Conservation (phyloP, 371 early-diverging fungal genomes). For the Fennellomyces sp. region DNA sequence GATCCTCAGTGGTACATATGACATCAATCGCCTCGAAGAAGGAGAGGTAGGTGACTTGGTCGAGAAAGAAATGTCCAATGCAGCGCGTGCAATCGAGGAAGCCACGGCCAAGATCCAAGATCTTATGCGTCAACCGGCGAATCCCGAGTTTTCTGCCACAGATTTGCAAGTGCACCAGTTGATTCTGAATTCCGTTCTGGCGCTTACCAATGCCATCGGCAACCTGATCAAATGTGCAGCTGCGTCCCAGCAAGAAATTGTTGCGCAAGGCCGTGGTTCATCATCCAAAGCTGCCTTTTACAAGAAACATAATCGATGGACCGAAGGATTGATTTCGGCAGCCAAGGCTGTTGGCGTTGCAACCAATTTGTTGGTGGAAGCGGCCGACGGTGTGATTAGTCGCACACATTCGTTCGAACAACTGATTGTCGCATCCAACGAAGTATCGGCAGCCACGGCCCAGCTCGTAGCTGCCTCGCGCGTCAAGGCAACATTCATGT, state of each 20-base stretch:
- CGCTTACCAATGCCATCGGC: slow-evolving; percentile 93
- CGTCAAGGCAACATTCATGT: slow-evolving; percentile 91
- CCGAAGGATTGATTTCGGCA: slow-evolving; percentile 97
- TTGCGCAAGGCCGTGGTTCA: slow-evolving; percentile 88
- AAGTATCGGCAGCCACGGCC: slow-evolving; percentile 94
- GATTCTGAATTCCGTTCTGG: slow-evolving; percentile 88
- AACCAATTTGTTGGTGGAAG: slow-evolving; percentile 90
- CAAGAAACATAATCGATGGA: slow-evolving; percentile 99
- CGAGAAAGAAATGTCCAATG: slow-evolving; percentile 91
- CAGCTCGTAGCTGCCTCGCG: slow-evolving; percentile 97
- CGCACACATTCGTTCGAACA: slow-evolving; percentile 92
- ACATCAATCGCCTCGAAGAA: slow-evolving; percentile 69
- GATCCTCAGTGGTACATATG: slow-evolving; percentile 63
- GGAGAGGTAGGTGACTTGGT: slow-evolving; percentile 91
- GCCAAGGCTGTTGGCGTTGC: slow-evolving; percentile 95
- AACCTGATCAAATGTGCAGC: slow-evolving; percentile 94
- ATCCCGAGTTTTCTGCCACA: slow-evolving; percentile 70
- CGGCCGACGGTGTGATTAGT: slow-evolving; percentile 95
- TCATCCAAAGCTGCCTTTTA: slow-evolving; percentile 91
- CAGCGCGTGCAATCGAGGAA: slow-evolving; percentile 91
- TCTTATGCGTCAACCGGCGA: slow-evolving; percentile 76
- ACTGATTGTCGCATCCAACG: slow-evolving; percentile 94
- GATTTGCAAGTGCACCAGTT: slow-evolving; percentile 91
- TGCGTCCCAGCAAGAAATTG: slow-evolving; percentile 95
- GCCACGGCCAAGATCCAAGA: slow-evolving; percentile 86